These are phyloP conservation scores for Harrya chromipes DNA, from an alignment of 768 basidiomycete species.

Conservation along the genomic window DNA sequence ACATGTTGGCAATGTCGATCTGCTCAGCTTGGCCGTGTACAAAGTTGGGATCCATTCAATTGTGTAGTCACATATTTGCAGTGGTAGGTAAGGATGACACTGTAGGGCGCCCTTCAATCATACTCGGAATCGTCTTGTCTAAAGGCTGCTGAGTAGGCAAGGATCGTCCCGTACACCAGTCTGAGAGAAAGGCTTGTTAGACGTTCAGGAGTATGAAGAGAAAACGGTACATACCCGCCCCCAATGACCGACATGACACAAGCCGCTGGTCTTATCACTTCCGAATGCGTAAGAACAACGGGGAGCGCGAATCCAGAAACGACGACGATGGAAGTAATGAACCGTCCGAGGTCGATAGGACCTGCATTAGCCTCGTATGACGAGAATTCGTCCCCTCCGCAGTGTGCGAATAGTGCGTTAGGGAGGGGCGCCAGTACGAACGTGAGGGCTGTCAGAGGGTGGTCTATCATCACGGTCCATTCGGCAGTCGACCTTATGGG, in stretches of 20 bases:
- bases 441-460: conserved; percentile 62
- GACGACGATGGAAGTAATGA: conserved; percentile 87
- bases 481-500: neutral
- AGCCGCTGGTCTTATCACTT: conserved; percentile 78
- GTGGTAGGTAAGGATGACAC: neutral
- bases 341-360: conserved; percentile 87
- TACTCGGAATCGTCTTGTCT: conserved; percentile 80
- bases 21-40: conserved; percentile 2
- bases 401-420: conserved; percentile 92
- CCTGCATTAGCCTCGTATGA: conserved; percentile 68
- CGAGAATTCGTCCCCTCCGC: conserved; percentile 85
- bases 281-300: conserved; percentile 87
- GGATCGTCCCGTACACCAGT: conserved; percentile 86
- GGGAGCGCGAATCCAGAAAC: conserved; percentile 94
- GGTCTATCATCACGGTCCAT: neutral
- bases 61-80: conserved; percentile 18
- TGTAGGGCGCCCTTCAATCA: conserved; percentile 39
- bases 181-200: conserved; percentile 31
- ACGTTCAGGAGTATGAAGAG: neutral
- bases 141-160: conserved; percentile 84
- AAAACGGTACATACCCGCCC: conserved; percentile 56
- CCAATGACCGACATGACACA: conserved; percentile 94
- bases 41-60: conserved; percentile 7
- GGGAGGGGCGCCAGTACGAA: conserved; percentile 96
- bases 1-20: neutral